These are phyloP conservation scores for Colletotrichum tropicicola DNA, from an alignment of 2,329 filamentous ascomycete species.

Conservation along the genomic window DNA sequence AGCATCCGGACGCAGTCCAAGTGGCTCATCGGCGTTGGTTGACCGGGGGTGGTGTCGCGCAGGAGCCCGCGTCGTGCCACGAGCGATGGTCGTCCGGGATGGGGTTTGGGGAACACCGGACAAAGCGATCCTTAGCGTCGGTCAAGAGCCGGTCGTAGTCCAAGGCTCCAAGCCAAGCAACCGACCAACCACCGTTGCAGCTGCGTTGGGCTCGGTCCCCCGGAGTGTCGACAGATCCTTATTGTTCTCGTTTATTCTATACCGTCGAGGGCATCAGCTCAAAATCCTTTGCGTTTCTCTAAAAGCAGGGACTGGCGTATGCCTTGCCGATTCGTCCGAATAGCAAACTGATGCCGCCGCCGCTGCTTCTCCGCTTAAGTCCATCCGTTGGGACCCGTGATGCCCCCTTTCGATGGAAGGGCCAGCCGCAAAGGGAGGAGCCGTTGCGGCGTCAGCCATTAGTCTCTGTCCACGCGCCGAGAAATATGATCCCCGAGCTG, in stretches of 20 bases:
- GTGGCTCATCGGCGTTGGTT: constrained; percentile 12
- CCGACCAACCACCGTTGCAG: constrained; percentile 8
- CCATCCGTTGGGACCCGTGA: neutral
- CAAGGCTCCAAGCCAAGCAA: neutral
- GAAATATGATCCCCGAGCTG: neutral
- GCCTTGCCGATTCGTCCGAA: neutral
- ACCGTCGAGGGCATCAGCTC: no score
- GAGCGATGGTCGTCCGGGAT: constrained; percentile 14
- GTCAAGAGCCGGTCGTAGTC: constrained; percentile 4
- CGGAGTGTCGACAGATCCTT: neutral
- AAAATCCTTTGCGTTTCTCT: no score
- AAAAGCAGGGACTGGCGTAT: neutral
- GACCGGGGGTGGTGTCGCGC: neutral
- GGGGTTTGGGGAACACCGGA: constrained; percentile 28
- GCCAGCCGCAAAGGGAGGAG: neutral
- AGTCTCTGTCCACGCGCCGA: constrained; percentile 4
- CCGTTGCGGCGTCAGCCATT: neutral
- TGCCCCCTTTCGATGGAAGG: neutral
- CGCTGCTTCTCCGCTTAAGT: neutral
- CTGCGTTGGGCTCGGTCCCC: constrained; percentile 20
- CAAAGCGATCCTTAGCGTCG: constrained; percentile 21
- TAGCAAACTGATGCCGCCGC: neutral
- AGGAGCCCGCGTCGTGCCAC: neutral
- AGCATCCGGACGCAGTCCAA: neutral
- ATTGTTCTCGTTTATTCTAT: no score